Conservation (phyloP, 306 rosid genomes). For the Cicer bijugum region DNA sequence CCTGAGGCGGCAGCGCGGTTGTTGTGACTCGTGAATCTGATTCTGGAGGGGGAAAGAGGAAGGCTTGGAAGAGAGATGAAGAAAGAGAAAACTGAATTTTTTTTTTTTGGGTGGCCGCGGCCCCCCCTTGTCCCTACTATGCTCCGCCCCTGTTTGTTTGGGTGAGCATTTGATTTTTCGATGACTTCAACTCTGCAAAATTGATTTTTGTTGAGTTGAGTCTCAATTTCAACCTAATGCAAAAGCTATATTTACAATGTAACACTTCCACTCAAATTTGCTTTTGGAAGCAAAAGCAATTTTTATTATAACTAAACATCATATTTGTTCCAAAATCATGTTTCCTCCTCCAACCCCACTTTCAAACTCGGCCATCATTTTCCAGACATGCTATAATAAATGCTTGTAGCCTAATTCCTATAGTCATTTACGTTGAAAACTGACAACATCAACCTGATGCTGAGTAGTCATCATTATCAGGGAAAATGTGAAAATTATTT, state of each 20-base stretch:
- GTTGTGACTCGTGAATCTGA: no score
- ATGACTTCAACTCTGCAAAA: not conserved
- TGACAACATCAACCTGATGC: not conserved
- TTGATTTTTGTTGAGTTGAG: not conserved
- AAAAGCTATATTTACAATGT: not conserved
- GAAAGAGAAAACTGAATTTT: no score
- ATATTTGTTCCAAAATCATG: not conserved
- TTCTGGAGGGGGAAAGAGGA: no score
- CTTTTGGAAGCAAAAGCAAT: not conserved
- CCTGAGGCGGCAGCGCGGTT: no score
- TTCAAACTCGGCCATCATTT: not conserved
- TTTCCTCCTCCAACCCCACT: not conserved
- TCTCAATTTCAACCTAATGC: not conserved
- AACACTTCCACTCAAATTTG: not conserved
- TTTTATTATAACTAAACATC: not conserved
- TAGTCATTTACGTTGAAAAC: not conserved
- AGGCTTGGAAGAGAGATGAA: no score
- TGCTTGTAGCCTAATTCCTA: not conserved
- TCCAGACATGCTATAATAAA: conserved; percentile 7
- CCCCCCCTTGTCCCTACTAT: no score
- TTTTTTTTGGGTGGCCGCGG: no score
- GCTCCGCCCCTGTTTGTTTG: no score
- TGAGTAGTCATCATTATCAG: not conserved
- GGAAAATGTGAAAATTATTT: not conserved
- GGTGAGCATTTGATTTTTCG: no score